Evolutionary conservation across 1,284 basidiomycete genomes (phyloP).

Genomic region (Moesziomyces sp.): DNA sequence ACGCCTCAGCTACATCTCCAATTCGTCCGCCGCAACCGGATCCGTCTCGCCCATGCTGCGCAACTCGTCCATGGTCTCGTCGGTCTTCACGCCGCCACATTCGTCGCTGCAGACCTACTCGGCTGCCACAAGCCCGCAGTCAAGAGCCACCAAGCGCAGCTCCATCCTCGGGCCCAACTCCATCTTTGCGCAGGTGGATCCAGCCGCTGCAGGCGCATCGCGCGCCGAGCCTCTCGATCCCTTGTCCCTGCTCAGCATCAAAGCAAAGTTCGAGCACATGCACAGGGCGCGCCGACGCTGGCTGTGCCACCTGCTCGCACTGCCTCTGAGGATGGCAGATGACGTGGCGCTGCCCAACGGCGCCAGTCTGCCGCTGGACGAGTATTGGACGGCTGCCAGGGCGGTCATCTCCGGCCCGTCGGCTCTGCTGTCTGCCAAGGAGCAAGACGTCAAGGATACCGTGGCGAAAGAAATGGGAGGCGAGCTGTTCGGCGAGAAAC

Average conservation of each 20-base stretch:
- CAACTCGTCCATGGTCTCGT: slow-evolving; percentile 26
- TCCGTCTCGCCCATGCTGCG: slow-evolving; percentile 28
- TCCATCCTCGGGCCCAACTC: slow-evolving; percentile 43
- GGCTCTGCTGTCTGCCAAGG: slow-evolving; percentile 2
- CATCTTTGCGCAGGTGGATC: slow-evolving; percentile 33
- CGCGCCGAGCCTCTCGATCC: slow-evolving; percentile 33
- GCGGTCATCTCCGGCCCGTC: slow-evolving; percentile 3
- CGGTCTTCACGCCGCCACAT: slow-evolving; percentile 26
- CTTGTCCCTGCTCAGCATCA: slow-evolving; percentile 51
- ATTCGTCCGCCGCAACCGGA: slow-evolving; percentile 28
- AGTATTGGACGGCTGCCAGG: slow-evolving; percentile 29
- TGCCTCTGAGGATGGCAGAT: slow-evolving; percentile 9
- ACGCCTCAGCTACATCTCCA: slow-evolving; percentile 54
- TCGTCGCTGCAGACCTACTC: slow-evolving; percentile 35
- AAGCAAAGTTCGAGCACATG: slow-evolving; percentile 57
- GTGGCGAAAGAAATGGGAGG: slow-evolving; percentile 31
- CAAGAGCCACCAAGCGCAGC: slow-evolving; percentile 32
- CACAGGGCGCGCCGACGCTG: slow-evolving; percentile 52
- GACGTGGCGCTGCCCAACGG: slow-evolving; percentile 23
- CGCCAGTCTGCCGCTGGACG: slow-evolving; percentile 19
- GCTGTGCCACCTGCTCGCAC: slow-evolving; percentile 45
- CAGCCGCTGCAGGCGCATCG: background rate
- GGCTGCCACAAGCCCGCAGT: slow-evolving; percentile 43
- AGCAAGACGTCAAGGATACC: slow-evolving; percentile 3
- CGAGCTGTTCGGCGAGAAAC: slow-evolving; percentile 7